Percentiles rank a stretch among this genome's conserved stretches.
Conservation (phyloP, 2,329 filamentous ascomycete species). For the Apiospora pterosperma region DNA sequence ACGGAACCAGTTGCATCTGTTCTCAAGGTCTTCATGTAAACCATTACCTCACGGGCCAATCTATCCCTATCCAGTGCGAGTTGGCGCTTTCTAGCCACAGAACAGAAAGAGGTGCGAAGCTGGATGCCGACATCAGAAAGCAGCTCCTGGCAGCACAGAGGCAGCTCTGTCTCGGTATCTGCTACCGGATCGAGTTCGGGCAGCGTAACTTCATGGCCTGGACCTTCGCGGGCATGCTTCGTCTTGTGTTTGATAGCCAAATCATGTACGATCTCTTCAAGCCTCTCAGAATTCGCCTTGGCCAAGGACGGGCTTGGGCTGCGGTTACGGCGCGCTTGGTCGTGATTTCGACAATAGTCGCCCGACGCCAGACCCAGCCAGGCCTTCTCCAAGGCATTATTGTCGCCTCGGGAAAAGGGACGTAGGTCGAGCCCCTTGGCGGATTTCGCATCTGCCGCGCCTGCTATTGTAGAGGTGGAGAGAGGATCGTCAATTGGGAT, state of each 20-base stretch:
- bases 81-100: conserved; percentile 39
- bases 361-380: conserved; percentile 63
- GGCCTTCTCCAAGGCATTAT: conserved; percentile 72
- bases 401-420: conserved; percentile 77
- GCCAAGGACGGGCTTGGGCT: conserved; percentile 30
- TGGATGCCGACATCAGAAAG: conserved; percentile 43
- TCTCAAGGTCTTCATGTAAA: conserved; percentile 24
- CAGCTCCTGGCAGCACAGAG: conserved; percentile 48
- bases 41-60: conserved; percentile 45
- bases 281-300: conserved; percentile 32
- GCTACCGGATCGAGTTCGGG: conserved; percentile 25
- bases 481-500: conserved; percentile 86
- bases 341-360: conserved; percentile 46
- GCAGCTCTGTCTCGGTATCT: conserved; percentile 23
- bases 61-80: conserved; percentile 38
- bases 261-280: conserved; percentile 36
- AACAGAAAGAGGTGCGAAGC: conserved; percentile 48
- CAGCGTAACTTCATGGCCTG: conserved; percentile 25
- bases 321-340: conserved; percentile 29
- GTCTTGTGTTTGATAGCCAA: conserved; percentile 44
- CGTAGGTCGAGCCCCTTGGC: conserved; percentile 58
- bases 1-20: conserved; percentile 17
- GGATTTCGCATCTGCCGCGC: conserved; percentile 46
- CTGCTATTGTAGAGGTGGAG: conserved; percentile 57
- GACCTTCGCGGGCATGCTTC: conserved; percentile 39